A percentile compares a stretch with the other conserved stretches of the same genome.
These are phyloP conservation scores for Saturnispora bothae DNA, from an alignment of 805 yeast species.

Conservation along the genomic window DNA sequence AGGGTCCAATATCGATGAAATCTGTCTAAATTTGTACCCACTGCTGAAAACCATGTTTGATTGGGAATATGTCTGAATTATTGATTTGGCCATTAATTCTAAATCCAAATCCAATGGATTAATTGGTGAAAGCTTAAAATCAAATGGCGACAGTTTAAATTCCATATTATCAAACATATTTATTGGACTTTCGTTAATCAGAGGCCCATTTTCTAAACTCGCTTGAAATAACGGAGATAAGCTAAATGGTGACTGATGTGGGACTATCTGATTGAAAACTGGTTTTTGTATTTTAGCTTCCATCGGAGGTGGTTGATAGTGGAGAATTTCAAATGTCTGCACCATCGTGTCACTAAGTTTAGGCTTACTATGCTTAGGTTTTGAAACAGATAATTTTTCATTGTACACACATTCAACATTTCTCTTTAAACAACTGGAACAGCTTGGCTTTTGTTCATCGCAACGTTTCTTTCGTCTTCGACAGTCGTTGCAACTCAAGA, in stretches of 20 bases:
- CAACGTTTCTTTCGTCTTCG: constrained; percentile 37
- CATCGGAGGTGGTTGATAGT: no score
- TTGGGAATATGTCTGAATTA: constrained; percentile 5
- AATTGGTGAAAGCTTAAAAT: background rate
- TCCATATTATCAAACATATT: no score
- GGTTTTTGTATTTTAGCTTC: no score
- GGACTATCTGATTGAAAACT: background rate
- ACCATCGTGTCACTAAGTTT: no score
- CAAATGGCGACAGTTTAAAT: no score
- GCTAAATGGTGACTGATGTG: background rate
- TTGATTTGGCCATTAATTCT: constrained; percentile 8
- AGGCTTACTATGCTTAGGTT: no score
- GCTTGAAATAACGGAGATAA: background rate
- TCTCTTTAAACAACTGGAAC: constrained; percentile 29
- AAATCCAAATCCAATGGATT: background rate
- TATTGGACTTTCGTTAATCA: no score
- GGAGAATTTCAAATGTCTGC: no score
- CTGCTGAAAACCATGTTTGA: constrained; percentile 2
- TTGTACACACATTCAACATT: constrained; percentile 27
- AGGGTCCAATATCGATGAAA: constrained; percentile 10
- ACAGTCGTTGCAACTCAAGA: constrained; percentile 22
- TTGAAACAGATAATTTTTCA: constrained; percentile 9
- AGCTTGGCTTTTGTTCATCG: constrained; percentile 33
- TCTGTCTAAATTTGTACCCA: constrained; percentile 11
- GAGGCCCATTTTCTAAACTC: no score